phyloP scores from a whole-genome alignment of 2,329 filamentous ascomycete species.

The Colletotrichum magnum region DNA sequence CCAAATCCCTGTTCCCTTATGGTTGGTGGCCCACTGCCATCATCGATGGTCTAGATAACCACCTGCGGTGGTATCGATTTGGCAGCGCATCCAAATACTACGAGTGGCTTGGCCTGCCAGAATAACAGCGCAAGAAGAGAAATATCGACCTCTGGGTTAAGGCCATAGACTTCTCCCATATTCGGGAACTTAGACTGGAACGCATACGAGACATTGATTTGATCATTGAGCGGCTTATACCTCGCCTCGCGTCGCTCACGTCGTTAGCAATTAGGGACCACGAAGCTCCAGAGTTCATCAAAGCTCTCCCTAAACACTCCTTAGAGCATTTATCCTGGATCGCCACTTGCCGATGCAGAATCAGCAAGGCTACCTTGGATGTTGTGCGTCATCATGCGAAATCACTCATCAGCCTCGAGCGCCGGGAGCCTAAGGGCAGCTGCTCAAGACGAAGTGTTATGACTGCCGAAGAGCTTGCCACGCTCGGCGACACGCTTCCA shows the following conservation, averaged over 20 bases:
- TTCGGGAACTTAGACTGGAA: not conserved
- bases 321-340: slow-evolving; percentile 8
- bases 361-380: not conserved
- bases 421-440: not conserved
- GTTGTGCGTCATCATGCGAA: not conserved
- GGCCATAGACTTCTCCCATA: slow-evolving; percentile 6
- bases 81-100: slow-evolving; percentile 1
- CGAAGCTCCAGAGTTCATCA: not conserved
- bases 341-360: not conserved
- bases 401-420: not conserved
- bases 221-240: not conserved
- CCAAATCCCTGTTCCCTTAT: not conserved
- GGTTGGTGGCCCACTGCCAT: not conserved
- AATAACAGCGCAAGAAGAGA: not conserved
- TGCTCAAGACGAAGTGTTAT: not conserved
- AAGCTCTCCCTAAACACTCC: not conserved
- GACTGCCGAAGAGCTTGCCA: not conserved
- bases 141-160: slow-evolving; percentile 13
- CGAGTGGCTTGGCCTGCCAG: not conserved
- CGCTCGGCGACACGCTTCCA: not conserved
- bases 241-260: not conserved
- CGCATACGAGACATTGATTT: not conserved
- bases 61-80: slow-evolving; percentile 3
- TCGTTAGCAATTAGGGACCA: slow-evolving; percentile 1
- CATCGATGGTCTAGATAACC: not conserved